phyloP scores from a whole-genome alignment of 31 red algal species.

The Odonthalia washingtoniensis region DNA sequence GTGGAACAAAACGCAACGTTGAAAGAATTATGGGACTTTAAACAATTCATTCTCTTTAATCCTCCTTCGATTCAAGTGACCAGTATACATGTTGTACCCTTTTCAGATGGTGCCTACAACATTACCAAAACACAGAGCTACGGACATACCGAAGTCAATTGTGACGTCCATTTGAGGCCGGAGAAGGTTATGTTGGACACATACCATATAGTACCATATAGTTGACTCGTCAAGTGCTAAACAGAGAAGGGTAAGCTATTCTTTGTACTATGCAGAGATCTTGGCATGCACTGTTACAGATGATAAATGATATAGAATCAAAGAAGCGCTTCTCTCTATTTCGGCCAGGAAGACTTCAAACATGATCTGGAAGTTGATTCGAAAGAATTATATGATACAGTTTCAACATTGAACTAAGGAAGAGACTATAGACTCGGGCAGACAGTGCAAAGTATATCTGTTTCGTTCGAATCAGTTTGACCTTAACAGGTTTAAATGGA shows the following conservation, averaged over 20 bases:
- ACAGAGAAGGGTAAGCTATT: not conserved
- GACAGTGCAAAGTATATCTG: not conserved
- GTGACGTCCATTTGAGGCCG: not conserved
- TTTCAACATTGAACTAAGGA: not conserved
- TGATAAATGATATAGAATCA: not conserved
- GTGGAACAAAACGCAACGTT: not conserved
- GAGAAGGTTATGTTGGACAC: not conserved
- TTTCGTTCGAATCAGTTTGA: not conserved
- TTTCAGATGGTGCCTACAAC: constrained; percentile 23
- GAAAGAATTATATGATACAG: not conserved
- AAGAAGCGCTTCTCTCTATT: too few species aligned
- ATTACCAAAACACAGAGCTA: not conserved
- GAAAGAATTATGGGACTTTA: not conserved
- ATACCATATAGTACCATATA: too few species aligned
- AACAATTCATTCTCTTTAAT: not conserved
- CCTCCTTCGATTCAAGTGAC: not conserved
- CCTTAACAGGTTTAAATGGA: not conserved
- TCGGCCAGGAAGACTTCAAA: too few species aligned
- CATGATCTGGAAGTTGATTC: not conserved
- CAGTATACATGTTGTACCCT: not conserved
- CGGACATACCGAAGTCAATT: constrained; percentile 27
- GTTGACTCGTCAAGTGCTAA: not conserved
- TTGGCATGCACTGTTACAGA: not conserved
- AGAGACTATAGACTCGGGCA: not conserved
- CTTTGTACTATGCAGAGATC: not conserved